These are phyloP conservation scores for Bipolaris zeicola DNA, from an alignment of 2,329 filamentous ascomycete genomes.

Conservation along the genomic window DNA sequence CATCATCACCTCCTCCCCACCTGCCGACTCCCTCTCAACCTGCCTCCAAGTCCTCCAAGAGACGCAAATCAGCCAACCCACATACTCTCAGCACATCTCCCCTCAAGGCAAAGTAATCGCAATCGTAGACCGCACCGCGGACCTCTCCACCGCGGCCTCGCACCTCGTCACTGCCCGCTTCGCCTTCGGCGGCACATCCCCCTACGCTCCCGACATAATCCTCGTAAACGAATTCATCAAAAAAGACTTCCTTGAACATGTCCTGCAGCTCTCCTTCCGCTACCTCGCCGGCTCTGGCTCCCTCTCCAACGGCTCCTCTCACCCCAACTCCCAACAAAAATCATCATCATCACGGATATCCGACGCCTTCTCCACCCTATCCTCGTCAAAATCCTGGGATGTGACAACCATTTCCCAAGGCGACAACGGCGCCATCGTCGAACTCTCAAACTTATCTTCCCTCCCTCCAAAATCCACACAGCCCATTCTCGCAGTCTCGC, in stretches of 20 bases:
- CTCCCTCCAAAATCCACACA: conserved; percentile 49
- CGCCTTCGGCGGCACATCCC: conserved; percentile 60
- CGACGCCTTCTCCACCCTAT: conserved; percentile 14
- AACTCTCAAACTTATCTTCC: conserved; percentile 33
- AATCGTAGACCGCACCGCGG: conserved; percentile 65
- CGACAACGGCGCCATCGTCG: conserved; percentile 29
- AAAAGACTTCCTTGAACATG: conserved; percentile 59
- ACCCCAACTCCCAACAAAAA: conserved; percentile 2
- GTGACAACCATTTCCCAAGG: conserved; percentile 31
- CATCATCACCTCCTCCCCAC: conserved; percentile 46
- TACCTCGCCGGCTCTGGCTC: conserved; percentile 27
- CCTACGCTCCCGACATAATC: conserved; percentile 67
- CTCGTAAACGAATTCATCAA: conserved; percentile 68
- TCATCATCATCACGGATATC: conserved; percentile 9
- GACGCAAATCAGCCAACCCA: conserved; percentile 13
- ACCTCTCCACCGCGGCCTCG: conserved; percentile 60
- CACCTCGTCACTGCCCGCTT: conserved; percentile 61
- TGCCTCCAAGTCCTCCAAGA: conserved; percentile 46
- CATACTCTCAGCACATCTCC: conserved; percentile 45
- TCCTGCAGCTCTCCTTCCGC: conserved; percentile 48
- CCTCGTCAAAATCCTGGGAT: conserved; percentile 27
- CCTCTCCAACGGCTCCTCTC: conserved; percentile 17
- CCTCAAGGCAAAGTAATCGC: conserved; percentile 53
- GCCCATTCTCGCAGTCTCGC: conserved; percentile 54
- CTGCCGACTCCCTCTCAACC: conserved; percentile 27